Conservation (phyloP, 495 filamentous ascomycete genomes). For the Neurospora sp. region DNA sequence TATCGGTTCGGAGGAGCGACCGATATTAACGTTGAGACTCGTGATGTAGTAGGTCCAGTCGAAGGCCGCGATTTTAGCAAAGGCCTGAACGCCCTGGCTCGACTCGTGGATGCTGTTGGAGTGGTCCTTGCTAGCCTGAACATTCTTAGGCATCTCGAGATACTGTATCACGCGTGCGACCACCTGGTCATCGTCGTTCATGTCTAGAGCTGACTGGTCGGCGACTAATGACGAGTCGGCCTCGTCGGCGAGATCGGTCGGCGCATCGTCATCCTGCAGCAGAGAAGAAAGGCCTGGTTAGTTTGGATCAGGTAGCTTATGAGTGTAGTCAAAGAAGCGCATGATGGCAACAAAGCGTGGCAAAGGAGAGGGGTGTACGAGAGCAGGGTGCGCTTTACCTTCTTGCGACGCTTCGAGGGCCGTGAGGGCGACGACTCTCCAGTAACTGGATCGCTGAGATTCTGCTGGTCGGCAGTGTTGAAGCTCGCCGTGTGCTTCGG, state of each 20-base stretch:
- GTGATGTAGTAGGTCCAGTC: constrained; percentile 95
- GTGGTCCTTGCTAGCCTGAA: constrained; percentile 64
- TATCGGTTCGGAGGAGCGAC: constrained; percentile 57
- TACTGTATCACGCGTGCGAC: constrained; percentile 65
- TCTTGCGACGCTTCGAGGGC: constrained; percentile 64
- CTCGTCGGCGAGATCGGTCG: constrained; percentile 24
- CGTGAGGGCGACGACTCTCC: constrained; percentile 58
- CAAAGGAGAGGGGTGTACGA: constrained; percentile 18
- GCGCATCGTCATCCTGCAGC: constrained; percentile 10
- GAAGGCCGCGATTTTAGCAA: constrained; percentile 82
- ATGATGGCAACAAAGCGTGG: constrained; percentile 1
- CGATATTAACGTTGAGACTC: constrained; percentile 70
- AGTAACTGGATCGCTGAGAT: constrained; percentile 26
- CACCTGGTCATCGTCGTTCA: constrained; percentile 50
- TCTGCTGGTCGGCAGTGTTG: constrained; percentile 17
- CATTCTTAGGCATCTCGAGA: constrained; percentile 45
- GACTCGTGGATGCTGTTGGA: constrained; percentile 60
- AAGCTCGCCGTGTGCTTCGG: constrained; percentile 33
- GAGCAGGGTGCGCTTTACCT: constrained; percentile 37
- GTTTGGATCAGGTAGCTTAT: background rate
- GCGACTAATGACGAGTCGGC: constrained; percentile 32
- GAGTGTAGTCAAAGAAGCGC: background rate
- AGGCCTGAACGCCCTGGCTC: constrained; percentile 71
- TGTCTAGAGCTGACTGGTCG: constrained; percentile 37
- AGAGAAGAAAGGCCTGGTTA: background rate